Conservation (phyloP, 345 rosid genomes). For the Eucalyptus dawsonii region DNA sequence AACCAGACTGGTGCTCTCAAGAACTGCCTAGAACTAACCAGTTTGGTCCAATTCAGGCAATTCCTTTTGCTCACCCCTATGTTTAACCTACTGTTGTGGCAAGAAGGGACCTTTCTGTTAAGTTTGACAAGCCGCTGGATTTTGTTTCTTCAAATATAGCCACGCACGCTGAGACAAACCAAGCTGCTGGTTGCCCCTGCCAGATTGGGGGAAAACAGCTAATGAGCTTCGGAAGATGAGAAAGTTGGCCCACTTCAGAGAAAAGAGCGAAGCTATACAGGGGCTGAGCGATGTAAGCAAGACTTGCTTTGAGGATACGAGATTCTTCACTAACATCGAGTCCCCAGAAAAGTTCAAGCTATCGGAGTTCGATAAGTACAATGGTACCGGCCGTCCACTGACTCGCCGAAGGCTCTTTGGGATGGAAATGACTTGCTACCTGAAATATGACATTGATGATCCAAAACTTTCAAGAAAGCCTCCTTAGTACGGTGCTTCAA, state of each 20-base stretch:
- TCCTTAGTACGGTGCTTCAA: neutral
- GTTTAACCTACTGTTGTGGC: neutral
- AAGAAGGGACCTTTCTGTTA: neutral
- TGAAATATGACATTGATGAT: neutral
- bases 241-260: neutral
- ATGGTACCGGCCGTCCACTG: neutral
- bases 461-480: neutral
- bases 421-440: neutral
- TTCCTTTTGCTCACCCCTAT: too few relatives aligned
- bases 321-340: neutral
- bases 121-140: neutral
- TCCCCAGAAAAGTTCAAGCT: neutral
- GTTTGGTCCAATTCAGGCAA: rapidly evolving
- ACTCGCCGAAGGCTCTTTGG: neutral
- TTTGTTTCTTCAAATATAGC: neutral
- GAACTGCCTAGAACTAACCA: too few relatives aligned
- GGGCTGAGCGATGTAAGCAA: neutral
- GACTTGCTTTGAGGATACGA: neutral
- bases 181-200: neutral
- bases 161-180: neutral
- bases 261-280: neutral
- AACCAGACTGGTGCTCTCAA: rapidly evolving
- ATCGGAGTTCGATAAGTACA: neutral
- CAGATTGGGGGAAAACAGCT: neutral
- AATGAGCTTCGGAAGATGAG: neutral